Evolutionary conservation across 257 asterid genomes (phyloP).

Genomic region (Capsicum baccatum): DNA sequence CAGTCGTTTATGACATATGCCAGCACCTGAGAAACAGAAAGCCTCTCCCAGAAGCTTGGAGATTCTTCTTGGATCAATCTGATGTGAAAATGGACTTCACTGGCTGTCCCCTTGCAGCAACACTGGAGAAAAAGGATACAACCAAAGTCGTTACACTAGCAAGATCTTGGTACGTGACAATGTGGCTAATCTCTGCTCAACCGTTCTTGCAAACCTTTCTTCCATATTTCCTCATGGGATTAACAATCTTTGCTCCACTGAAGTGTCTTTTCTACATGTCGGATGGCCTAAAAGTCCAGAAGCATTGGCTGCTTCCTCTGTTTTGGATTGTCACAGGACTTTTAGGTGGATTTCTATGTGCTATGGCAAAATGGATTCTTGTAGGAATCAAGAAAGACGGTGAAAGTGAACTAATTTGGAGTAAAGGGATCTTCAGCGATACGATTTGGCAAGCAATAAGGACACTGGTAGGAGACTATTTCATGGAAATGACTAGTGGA

Average conservation of each 20-base stretch:
- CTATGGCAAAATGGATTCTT: conserved; percentile 59
- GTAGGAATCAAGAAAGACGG: conserved; percentile 61
- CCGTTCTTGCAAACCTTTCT: conserved; percentile 61
- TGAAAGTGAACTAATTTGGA: conserved; percentile 55
- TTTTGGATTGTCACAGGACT: conserved; percentile 60
- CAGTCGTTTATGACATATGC: conserved; percentile 62
- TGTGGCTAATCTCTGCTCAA: conserved; percentile 58
- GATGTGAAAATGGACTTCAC: conserved; percentile 60
- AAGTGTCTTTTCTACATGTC: conserved; percentile 38
- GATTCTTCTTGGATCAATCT: conserved; percentile 52
- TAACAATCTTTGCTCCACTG: conserved; percentile 48
- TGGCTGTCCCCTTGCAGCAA: conserved; percentile 59
- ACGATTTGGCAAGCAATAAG: conserved; percentile 70
- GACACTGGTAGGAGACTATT: conserved; percentile 58
- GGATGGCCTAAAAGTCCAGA: conserved; percentile 32
- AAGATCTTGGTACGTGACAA: conserved; percentile 60
- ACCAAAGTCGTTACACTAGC: conserved; percentile 49
- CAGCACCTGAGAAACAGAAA: conserved; percentile 59
- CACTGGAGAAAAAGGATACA: conserved; percentile 23
- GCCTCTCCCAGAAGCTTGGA: conserved; percentile 68
- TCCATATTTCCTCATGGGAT: conserved; percentile 62
- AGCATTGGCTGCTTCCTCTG: conserved; percentile 53
- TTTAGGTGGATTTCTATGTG: conserved; percentile 50
- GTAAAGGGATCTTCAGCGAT: conserved; percentile 61
- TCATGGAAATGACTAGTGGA: conserved; percentile 59